Percentiles rank a stretch among this genome's conserved stretches.
Evolutionary conservation across 1,284 basidiomycete genomes (phyloP).

Genomic region (Salmacisia buchloeana): DNA sequence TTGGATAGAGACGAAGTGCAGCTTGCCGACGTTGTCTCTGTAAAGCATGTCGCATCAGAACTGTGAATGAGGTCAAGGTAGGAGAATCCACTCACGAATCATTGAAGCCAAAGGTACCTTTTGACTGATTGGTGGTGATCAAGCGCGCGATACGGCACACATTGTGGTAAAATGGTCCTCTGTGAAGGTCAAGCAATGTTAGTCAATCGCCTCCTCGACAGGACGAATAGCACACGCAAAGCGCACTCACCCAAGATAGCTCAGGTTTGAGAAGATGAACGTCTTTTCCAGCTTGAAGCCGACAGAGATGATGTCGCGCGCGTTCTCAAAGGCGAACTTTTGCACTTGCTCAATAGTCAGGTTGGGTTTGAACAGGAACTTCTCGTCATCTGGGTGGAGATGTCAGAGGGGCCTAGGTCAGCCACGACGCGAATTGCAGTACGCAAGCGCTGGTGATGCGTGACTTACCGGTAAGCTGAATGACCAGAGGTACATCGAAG

Average conservation of each 20-base stretch:
- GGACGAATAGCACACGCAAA: too few species aligned
- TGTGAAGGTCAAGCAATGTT: too few species aligned
- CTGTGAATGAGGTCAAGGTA: not conserved
- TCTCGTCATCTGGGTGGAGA: conserved; percentile 99
- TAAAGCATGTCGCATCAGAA: not conserved
- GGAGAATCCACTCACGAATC: conserved; percentile 47
- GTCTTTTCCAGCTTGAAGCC: conserved; percentile 89
- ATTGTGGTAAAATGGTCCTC: conserved; percentile 87
- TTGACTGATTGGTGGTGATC: conserved; percentile 88
- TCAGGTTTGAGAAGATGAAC: conserved; percentile 92
- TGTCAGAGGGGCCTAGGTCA: not conserved
- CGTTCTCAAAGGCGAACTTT: conserved; percentile 77
- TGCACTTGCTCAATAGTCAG: conserved; percentile 84
- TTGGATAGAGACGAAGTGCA: conserved; percentile 96
- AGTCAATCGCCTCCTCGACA: too few species aligned
- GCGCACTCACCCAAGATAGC: conserved; percentile 61
- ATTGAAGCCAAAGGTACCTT: conserved; percentile 90
- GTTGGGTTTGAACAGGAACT: conserved; percentile 95
- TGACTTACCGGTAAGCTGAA: conserved; percentile 85
- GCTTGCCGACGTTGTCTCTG: conserved; percentile 95
- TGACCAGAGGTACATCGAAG: conserved; percentile 85
- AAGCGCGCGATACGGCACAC: conserved; percentile 85
- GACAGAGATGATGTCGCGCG: conserved; percentile 91
- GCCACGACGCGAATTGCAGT: not conserved
- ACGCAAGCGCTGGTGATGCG: conserved; percentile 11